Conservation (phyloP, 2,329 filamentous ascomycete genomes). For the Biscogniauxia mediterranea region DNA sequence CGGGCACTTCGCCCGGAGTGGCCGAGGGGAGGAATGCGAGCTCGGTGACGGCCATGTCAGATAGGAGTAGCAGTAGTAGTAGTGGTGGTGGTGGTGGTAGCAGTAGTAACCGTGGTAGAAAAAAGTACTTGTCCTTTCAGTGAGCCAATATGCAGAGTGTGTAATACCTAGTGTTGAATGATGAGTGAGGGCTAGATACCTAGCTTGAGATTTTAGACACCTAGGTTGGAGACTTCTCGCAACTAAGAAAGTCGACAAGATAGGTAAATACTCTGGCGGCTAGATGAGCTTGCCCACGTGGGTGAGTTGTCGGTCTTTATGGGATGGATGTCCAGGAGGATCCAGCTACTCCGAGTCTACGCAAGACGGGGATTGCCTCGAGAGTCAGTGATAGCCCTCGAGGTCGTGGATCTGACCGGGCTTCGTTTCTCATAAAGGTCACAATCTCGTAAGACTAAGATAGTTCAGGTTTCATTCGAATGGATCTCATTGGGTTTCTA, state of each 20-base stretch:
- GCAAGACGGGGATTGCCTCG: background rate
- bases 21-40: conserved; percentile 19
- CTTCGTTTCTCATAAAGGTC: too few species aligned
- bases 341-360: background rate
- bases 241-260: too few species aligned
- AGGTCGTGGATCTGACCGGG: too few species aligned
- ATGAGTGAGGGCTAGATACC: too few species aligned
- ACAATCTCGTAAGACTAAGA: background rate
- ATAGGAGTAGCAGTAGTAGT: background rate
- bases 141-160: background rate
- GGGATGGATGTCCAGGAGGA: background rate
- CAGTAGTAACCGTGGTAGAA: too few species aligned
- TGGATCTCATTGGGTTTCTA: background rate
- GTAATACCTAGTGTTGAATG: too few species aligned
- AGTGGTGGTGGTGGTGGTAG: too few species aligned
- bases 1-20: conserved; percentile 14
- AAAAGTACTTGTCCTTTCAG: background rate
- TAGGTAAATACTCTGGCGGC: too few species aligned
- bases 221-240: too few species aligned
- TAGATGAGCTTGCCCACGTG: background rate
- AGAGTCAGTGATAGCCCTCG: too few species aligned
- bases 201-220: too few species aligned
- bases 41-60: conserved; percentile 21
- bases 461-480: background rate
- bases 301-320: background rate